Percentiles rank a stretch among this genome's conserved stretches.
These are phyloP conservation scores for Paracoccidioides brasiliensis DNA, from an alignment of 2,329 filamentous ascomycete species.

Conservation along the genomic window DNA sequence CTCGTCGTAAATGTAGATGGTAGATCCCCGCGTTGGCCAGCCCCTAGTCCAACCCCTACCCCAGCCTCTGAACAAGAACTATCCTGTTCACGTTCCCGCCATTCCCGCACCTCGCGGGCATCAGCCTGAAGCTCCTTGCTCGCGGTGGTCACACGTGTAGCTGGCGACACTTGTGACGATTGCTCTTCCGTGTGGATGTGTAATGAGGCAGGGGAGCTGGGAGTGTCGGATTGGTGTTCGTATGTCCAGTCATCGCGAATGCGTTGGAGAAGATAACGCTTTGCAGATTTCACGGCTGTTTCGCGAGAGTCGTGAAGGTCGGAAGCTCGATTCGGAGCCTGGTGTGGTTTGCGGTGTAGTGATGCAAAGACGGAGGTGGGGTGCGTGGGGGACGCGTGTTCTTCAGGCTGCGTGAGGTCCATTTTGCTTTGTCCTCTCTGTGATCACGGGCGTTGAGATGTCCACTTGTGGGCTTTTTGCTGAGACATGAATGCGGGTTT, in stretches of 20 bases:
- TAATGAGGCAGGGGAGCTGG: background rate
- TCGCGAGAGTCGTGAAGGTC: conserved; percentile 22
- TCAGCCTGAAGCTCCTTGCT: background rate
- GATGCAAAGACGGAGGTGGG: conserved; percentile 11
- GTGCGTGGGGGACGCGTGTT: background rate
- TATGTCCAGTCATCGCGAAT: conserved; percentile 33
- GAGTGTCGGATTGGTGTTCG: conserved; percentile 10
- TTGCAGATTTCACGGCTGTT: conserved; percentile 29
- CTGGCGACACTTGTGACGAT: background rate
- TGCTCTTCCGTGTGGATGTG: background rate
- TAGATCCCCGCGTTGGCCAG: background rate
- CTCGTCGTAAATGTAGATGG: background rate
- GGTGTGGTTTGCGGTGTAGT: conserved; percentile 14
- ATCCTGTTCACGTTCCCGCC: conserved; percentile 11
- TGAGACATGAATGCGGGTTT: background rate
- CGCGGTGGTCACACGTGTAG: background rate
- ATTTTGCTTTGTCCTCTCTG: background rate
- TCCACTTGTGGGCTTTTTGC: background rate
- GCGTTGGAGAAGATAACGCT: conserved; percentile 26
- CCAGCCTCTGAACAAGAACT: conserved; percentile 10
- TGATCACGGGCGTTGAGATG: background rate
- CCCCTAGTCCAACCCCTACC: background rate
- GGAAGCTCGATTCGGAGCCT: conserved; percentile 2
- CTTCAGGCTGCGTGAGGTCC: background rate
- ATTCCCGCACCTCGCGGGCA: conserved; percentile 8